Evolutionary conservation across 1,284 basidiomycete species (phyloP).

Genomic region (Volvariella volvacea): DNA sequence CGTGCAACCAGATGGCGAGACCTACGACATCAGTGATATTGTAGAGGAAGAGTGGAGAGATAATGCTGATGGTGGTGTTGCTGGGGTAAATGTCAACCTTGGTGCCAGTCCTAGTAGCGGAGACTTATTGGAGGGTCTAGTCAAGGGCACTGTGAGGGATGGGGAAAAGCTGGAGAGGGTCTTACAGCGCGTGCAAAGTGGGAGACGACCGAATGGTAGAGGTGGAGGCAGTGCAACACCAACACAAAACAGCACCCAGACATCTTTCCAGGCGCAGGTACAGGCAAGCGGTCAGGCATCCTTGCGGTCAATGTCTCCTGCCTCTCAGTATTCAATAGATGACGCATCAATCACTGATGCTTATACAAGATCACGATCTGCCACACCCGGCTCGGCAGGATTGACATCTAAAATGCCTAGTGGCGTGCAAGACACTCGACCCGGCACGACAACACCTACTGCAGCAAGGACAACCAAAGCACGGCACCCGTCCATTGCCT

Average conservation of each 20-base stretch:
- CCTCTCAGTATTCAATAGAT: constrained; percentile 55
- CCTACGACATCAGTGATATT: constrained; percentile 88
- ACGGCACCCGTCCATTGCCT: constrained; percentile 57
- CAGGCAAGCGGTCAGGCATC: constrained; percentile 15
- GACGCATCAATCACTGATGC: constrained; percentile 3
- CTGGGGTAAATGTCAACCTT: constrained; percentile 2
- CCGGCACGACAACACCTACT: constrained; percentile 34
- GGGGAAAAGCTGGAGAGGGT: constrained; percentile 75
- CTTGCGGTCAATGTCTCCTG: constrained; percentile 33
- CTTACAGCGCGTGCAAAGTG: constrained; percentile 64
- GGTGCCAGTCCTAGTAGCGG: background rate
- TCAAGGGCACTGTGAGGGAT: constrained; percentile 43
- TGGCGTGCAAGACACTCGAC: constrained; percentile 16
- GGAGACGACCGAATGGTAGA: constrained; percentile 21
- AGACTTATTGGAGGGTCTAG: constrained; percentile 64
- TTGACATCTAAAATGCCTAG: constrained; percentile 21
- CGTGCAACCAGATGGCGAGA: constrained; percentile 80
- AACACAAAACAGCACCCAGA: no score
- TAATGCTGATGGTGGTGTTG: constrained; percentile 8
- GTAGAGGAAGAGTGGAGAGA: constrained; percentile 80
- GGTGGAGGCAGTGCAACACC: constrained; percentile 2
- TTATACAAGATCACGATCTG: constrained; percentile 27
- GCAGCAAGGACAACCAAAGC: constrained; percentile 15
- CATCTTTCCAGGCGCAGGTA: constrained; percentile 3
- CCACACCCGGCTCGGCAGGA: constrained; percentile 31